These are phyloP conservation scores for Coniochaeta sp. DNA, from an alignment of 2,329 filamentous ascomycete genomes.

Conservation along the genomic window DNA sequence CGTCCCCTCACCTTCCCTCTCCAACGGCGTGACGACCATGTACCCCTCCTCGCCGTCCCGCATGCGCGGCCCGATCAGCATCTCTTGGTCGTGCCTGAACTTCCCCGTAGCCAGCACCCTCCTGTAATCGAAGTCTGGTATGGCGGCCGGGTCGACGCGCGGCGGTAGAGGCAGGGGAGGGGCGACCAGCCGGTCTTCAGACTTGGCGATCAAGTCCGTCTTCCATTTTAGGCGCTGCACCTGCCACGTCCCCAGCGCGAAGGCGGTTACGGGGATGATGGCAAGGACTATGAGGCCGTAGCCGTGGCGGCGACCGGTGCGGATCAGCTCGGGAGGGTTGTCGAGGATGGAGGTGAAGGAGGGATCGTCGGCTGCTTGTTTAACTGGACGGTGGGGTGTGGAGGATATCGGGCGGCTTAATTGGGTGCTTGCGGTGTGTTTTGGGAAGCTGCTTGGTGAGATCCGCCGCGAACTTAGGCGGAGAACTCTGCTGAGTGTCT, in stretches of 20 bases:
- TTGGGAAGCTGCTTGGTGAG: background rate
- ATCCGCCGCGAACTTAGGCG: background rate
- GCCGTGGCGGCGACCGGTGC: slow-evolving; percentile 65
- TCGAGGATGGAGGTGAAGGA: slow-evolving; percentile 82
- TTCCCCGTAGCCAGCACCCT: slow-evolving; percentile 68
- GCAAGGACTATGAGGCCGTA: slow-evolving; percentile 75
- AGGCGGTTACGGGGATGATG: slow-evolving; percentile 85
- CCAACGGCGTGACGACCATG: slow-evolving; percentile 84
- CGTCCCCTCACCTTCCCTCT: slow-evolving; percentile 52
- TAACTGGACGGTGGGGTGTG: slow-evolving; percentile 24
- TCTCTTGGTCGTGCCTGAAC: slow-evolving; percentile 85
- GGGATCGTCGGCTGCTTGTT: slow-evolving; percentile 63
- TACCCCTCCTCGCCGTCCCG: slow-evolving; percentile 85
- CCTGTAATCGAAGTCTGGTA: slow-evolving; percentile 87
- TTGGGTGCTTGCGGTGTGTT: background rate
- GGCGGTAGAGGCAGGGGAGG: slow-evolving; percentile 80
- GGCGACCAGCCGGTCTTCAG: slow-evolving; percentile 84
- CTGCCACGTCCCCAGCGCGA: slow-evolving; percentile 89
- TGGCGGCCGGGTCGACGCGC: slow-evolving; percentile 69
- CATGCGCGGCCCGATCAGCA: slow-evolving; percentile 88
- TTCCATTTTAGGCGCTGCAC: slow-evolving; percentile 92
- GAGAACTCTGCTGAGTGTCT: background rate
- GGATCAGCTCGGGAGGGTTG: slow-evolving; percentile 73
- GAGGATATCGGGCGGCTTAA: slow-evolving; percentile 20
- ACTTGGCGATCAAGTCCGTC: slow-evolving; percentile 80